Conservation (phyloP, 495 filamentous ascomycete species). For the Penicillium lagena region DNA sequence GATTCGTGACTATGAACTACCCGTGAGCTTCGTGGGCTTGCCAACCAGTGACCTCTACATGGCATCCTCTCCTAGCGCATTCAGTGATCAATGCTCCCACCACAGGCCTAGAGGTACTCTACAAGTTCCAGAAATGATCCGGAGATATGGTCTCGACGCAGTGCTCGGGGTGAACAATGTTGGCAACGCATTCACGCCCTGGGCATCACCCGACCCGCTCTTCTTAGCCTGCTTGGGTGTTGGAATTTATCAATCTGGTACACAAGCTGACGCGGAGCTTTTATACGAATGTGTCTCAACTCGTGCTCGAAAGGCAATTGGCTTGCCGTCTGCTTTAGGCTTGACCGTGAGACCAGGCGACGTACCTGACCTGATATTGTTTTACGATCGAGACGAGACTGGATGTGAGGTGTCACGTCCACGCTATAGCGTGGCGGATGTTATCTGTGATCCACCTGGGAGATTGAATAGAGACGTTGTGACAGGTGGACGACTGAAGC, state of each 20-base stretch:
- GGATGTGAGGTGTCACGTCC: slow-evolving; percentile 20
- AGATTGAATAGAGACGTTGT: slow-evolving; percentile 20
- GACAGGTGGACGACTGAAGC: slow-evolving; percentile 12
- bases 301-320: slow-evolving; percentile 43
- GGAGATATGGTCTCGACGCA: slow-evolving; percentile 49
- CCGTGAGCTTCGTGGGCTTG: slow-evolving; percentile 63
- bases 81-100: slow-evolving; percentile 2
- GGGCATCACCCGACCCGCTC: slow-evolving; percentile 66
- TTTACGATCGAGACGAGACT: slow-evolving; percentile 25
- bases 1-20: slow-evolving; percentile 41
- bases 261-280: slow-evolving; percentile 47
- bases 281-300: slow-evolving; percentile 59
- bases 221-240: slow-evolving; percentile 57
- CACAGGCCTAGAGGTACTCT: slow-evolving; percentile 52
- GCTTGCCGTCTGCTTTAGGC: slow-evolving; percentile 6
- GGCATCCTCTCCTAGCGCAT: slow-evolving; percentile 45
- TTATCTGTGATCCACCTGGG: slow-evolving; percentile 32
- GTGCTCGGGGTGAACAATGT: slow-evolving; percentile 71
- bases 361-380: slow-evolving; percentile 18
- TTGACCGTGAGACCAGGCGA: slow-evolving; percentile 8
- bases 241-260: slow-evolving; percentile 63
- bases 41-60: slow-evolving; percentile 72
- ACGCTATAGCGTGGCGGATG: slow-evolving; percentile 25
- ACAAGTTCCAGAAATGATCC: slow-evolving; percentile 56
- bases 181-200: slow-evolving; percentile 72